Conservation (phyloP, 345 rosid genomes). For the Melastoma malabathricum region DNA sequence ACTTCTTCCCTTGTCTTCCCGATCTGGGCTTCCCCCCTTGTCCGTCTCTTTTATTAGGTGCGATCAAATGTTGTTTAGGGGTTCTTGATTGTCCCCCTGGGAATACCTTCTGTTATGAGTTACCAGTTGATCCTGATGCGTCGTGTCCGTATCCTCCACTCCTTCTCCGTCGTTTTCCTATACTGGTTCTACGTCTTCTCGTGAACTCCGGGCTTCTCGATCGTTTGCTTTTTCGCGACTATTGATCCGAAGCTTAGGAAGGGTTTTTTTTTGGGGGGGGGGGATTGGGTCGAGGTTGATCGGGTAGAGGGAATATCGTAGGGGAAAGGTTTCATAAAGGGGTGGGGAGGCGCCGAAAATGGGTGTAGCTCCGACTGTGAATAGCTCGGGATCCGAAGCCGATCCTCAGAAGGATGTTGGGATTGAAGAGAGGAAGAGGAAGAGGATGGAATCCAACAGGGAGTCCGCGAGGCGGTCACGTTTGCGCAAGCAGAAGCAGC, state of each 20-base stretch:
- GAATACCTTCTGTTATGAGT: slow-evolving; percentile 31
- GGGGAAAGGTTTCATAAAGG: no score
- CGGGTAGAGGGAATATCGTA: no score
- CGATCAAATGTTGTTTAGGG: not conserved
- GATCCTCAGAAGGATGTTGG: slow-evolving; percentile 7
- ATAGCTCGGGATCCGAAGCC: slow-evolving; percentile 12
- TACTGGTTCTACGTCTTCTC: slow-evolving; percentile 91
- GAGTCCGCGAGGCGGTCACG: slow-evolving; percentile 86
- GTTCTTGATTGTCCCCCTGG: not conserved
- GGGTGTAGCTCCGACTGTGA: slow-evolving; percentile 38
- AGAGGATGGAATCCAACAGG: slow-evolving; percentile 77
- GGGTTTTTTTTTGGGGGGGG: no score
- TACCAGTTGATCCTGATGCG: slow-evolving; percentile 37
- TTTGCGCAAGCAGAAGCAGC: slow-evolving; percentile 61
- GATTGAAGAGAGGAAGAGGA: slow-evolving; percentile 71
- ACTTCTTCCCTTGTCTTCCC: not conserved
- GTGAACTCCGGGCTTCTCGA: slow-evolving; percentile 7
- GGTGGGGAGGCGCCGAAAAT: no score
- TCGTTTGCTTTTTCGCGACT: not conserved
- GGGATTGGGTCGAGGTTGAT: no score
- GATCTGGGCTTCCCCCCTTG: not conserved
- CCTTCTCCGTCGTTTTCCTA: slow-evolving; percentile 84
- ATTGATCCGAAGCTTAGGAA: no score
- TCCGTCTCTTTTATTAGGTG: not conserved
- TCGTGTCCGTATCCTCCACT: slow-evolving; percentile 67